Conservation (phyloP, 495 filamentous ascomycete genomes). For the Neurospora sp. region DNA sequence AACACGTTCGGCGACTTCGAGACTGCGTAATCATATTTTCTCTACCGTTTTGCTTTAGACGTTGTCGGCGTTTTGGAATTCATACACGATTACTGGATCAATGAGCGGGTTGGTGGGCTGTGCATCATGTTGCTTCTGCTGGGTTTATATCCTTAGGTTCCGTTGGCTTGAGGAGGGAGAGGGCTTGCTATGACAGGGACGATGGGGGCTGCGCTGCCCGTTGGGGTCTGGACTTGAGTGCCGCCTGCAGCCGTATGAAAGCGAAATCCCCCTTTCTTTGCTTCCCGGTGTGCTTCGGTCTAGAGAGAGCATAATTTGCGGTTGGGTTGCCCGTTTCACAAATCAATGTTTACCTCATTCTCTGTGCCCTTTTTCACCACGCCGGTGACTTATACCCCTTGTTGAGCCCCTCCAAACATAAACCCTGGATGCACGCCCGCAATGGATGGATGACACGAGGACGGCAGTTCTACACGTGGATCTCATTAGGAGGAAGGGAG, state of each 20-base stretch:
- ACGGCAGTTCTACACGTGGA: background rate
- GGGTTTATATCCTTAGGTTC: background rate
- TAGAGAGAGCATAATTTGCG: background rate
- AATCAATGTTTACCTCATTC: background rate
- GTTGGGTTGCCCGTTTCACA: background rate
- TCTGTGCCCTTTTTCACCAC: background rate
- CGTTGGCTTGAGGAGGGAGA: background rate
- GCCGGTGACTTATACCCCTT: background rate
- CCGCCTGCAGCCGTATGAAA: background rate
- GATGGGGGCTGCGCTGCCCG: background rate
- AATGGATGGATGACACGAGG: background rate
- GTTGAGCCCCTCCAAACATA: background rate
- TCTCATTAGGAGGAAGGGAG: background rate
- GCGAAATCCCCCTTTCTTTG: background rate
- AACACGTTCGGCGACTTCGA: constrained; percentile 81
- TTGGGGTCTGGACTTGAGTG: background rate
- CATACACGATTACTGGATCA: constrained; percentile 7
- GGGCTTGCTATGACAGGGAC: background rate
- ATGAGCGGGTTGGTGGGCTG: constrained; percentile 1
- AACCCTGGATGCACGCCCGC: background rate
- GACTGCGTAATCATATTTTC: constrained; percentile 14
- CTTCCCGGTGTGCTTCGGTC: background rate
- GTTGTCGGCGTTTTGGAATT: constrained; percentile 1
- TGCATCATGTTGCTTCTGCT: constrained; percentile 9
- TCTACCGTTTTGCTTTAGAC: background rate